phyloP scores from a whole-genome alignment of 2,329 filamentous ascomycete species.

The Talaromyces pinophilus region DNA sequence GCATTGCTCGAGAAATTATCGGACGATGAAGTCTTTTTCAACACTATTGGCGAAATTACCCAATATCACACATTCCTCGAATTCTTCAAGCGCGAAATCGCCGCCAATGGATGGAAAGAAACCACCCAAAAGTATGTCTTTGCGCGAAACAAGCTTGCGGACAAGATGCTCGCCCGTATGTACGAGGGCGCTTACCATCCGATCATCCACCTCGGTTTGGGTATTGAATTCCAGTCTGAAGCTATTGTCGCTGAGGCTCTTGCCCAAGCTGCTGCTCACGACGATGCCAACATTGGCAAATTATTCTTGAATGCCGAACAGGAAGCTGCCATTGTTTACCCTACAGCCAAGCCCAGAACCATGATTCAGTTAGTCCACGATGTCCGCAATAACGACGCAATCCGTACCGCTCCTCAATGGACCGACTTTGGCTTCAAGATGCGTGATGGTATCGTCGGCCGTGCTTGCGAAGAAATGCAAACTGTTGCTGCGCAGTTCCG shows the following conservation, averaged over 20 bases:
- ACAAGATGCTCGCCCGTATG: conserved; percentile 65
- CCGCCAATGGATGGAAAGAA: conserved; percentile 57
- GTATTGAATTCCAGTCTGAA: conserved; percentile 74
- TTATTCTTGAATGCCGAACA: background rate
- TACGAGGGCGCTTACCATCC: conserved; percentile 67
- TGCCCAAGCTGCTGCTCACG: conserved; percentile 70
- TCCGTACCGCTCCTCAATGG: background rate
- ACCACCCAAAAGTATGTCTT: conserved; percentile 66
- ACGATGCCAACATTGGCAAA: conserved; percentile 25
- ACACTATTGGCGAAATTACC: conserved; percentile 47
- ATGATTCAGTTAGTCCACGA: background rate
- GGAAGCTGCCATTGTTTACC: background rate
- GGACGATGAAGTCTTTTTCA: background rate
- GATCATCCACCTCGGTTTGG: conserved; percentile 79
- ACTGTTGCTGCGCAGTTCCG: conserved; percentile 8
- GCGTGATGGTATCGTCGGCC: conserved; percentile 9
- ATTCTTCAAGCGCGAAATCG: conserved; percentile 71
- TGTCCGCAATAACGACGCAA: conserved; percentile 6
- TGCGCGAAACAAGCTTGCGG: conserved; percentile 58
- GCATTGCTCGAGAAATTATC: conserved; percentile 32
- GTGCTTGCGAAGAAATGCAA: conserved; percentile 2
- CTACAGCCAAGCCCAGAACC: background rate
- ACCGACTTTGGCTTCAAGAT: background rate
- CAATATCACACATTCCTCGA: conserved; percentile 65
- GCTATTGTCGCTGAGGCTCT: conserved; percentile 65